These are phyloP conservation scores for Holtermannia corniformis DNA, from an alignment of 768 basidiomycete species.

Conservation along the genomic window DNA sequence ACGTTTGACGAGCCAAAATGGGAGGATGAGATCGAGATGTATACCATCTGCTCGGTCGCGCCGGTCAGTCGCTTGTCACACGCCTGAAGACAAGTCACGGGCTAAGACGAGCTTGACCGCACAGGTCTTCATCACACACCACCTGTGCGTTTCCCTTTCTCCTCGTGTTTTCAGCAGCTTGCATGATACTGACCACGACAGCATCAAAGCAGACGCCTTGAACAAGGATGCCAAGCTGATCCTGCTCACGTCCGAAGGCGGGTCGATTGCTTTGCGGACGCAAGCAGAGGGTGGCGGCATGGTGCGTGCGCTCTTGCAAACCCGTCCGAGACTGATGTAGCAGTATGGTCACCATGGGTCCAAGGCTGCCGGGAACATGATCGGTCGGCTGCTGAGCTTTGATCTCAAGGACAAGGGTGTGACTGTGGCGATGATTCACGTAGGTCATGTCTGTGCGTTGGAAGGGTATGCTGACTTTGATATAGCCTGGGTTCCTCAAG, in stretches of 20 bases:
- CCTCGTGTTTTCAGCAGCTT: not conserved
- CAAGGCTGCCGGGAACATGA: constrained; percentile 50
- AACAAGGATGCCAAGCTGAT: constrained; percentile 42
- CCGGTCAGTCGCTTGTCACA: constrained; percentile 29
- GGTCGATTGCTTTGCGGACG: constrained; percentile 45
- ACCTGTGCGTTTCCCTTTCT: constrained; percentile 18
- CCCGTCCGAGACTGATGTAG: not conserved
- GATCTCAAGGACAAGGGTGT: constrained; percentile 45
- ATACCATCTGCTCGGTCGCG: constrained; percentile 46
- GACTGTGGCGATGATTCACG: constrained; percentile 46
- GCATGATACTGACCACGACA: not conserved
- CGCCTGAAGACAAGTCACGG: no score
- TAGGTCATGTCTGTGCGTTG: constrained; percentile 23
- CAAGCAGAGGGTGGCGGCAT: constrained; percentile 48
- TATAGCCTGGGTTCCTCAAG: constrained; percentile 49
- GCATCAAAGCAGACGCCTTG: not conserved
- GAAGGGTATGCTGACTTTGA: not conserved
- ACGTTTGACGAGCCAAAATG: constrained; percentile 43
- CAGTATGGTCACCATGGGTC: constrained; percentile 47
- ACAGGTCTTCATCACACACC: constrained; percentile 31
- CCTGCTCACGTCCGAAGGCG: constrained; percentile 48
- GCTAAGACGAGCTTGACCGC: not conserved
- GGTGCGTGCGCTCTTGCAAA: constrained; percentile 1
- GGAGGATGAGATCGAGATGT: constrained; percentile 46
- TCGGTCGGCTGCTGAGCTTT: constrained; percentile 44